Percentiles rank a stretch among this genome's conserved stretches.
Evolutionary conservation across 1,284 basidiomycete species (phyloP).

Genomic region (Irpex lacteus): DNA sequence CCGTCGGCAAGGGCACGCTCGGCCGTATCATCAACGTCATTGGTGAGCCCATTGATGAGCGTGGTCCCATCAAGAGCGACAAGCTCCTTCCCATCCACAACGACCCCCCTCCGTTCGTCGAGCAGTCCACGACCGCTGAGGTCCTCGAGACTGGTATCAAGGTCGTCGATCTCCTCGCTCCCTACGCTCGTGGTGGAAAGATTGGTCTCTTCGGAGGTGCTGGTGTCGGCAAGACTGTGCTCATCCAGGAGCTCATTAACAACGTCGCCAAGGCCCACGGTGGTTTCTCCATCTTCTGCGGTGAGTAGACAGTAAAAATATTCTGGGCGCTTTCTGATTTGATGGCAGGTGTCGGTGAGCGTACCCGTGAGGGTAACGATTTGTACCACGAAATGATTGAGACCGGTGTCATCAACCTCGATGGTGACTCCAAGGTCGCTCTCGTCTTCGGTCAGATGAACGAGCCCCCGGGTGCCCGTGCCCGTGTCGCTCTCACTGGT

Average conservation of each 20-base stretch:
- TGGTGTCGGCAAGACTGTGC: slow-evolving; percentile 99
- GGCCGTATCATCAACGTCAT: slow-evolving; percentile 99
- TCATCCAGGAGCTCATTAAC: slow-evolving; percentile 99
- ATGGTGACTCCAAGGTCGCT: slow-evolving; percentile 99
- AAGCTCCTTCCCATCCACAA: slow-evolving; percentile 92
- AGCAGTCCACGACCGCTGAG: slow-evolving; percentile 97
- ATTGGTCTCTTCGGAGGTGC: slow-evolving; percentile 99
- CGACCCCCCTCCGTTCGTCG: slow-evolving; percentile 94
- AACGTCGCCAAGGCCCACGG: slow-evolving; percentile 99
- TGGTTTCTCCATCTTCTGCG: slow-evolving; percentile 99
- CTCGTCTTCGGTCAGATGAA: slow-evolving; percentile 99
- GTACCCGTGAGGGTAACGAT: slow-evolving; percentile 99
- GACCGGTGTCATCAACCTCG: slow-evolving; percentile 99
- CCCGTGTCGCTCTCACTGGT: slow-evolving; percentile 98
- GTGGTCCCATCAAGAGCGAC: slow-evolving; percentile 96
- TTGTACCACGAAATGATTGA: slow-evolving; percentile 99
- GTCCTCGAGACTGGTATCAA: slow-evolving; percentile 99
- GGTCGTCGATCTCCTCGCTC: slow-evolving; percentile 98
- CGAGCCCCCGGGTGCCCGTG: slow-evolving; percentile 99
- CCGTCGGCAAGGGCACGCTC: slow-evolving; percentile 90
- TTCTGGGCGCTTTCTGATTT: neutral
- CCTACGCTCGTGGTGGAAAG: slow-evolving; percentile 99
- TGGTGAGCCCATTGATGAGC: slow-evolving; percentile 99
- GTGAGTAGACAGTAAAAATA: slow-evolving; percentile 41
- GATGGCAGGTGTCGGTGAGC: slow-evolving; percentile 90